Percentiles rank a stretch among this genome's conserved stretches.
phyloP scores from a whole-genome alignment of 1,284 basidiomycete genomes.

The Xerocomus amazonicus region DNA sequence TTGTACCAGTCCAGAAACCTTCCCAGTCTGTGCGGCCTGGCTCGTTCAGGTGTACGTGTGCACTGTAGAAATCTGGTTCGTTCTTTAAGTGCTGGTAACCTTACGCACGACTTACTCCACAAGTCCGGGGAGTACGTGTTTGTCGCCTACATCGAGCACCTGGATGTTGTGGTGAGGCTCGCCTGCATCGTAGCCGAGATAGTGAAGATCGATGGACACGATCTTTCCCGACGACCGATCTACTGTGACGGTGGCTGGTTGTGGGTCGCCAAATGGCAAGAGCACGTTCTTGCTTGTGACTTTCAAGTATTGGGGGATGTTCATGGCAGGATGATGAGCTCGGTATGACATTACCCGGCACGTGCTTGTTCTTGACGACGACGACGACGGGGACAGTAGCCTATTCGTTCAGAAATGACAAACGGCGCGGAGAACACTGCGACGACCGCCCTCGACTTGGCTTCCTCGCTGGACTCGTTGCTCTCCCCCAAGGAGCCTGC shows the following conservation, averaged over 20 bases:
- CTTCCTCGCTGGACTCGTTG: constrained; percentile 37
- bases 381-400: constrained; percentile 3
- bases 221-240: constrained; percentile 67
- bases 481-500: constrained; percentile 38
- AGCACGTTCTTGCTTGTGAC: constrained; percentile 56
- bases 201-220: constrained; percentile 43
- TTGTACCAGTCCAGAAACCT: constrained; percentile 87
- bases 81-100: background rate
- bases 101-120: constrained; percentile 38
- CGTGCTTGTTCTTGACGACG: constrained; percentile 3
- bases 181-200: constrained; percentile 34
- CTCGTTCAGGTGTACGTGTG: constrained; percentile 92
- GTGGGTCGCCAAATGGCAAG: constrained; percentile 49
- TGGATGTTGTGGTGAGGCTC: constrained; percentile 31
- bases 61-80: constrained; percentile 41
- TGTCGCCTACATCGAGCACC: constrained; percentile 63
- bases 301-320: constrained; percentile 18
- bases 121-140: constrained; percentile 76
- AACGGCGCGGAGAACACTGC: constrained; percentile 12
- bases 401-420: constrained; percentile 16
- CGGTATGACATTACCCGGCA: background rate
- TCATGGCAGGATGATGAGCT: constrained; percentile 11
- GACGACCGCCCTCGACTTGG: constrained; percentile 9
- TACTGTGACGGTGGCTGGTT: constrained; percentile 71
- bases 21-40: constrained; percentile 93